A percentile compares a stretch with the other conserved stretches of the same genome.
Evolutionary conservation across 2,329 filamentous ascomycete genomes (phyloP).

Genomic region (Pseudogymnoascus sp.): DNA sequence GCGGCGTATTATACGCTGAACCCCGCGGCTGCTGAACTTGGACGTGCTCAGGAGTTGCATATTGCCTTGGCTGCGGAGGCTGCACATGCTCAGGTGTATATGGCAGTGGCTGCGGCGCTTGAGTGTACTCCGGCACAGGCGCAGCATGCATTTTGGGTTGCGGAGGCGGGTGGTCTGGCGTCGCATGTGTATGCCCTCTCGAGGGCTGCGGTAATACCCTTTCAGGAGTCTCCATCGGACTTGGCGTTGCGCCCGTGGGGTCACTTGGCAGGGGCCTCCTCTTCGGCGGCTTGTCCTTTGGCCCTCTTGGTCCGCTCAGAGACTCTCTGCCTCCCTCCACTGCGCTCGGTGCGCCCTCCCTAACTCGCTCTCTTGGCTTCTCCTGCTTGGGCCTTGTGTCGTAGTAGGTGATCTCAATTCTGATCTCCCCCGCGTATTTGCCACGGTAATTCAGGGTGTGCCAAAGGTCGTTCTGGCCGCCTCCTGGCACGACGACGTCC

Average conservation of each 20-base stretch:
- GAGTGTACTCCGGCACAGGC: not conserved
- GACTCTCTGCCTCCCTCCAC: conserved; percentile 29
- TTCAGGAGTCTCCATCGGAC: conserved; percentile 22
- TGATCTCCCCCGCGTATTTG: conserved; percentile 91
- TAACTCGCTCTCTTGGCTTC: conserved; percentile 49
- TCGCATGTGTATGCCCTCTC: not conserved
- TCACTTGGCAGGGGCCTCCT: conserved; percentile 76
- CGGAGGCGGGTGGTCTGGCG: not conserved
- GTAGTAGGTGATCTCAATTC: conserved; percentile 94
- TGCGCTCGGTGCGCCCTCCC: conserved; percentile 23
- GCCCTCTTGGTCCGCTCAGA: conserved; percentile 32
- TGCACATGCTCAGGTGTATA: not conserved
- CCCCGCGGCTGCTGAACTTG: conserved; percentile 34
- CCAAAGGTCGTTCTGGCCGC: conserved; percentile 92
- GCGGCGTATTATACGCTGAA: conserved; percentile 33
- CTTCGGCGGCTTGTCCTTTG: conserved; percentile 59
- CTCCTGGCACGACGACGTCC: conserved; percentile 72
- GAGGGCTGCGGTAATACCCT: not conserved
- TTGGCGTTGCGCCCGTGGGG: conserved; percentile 46
- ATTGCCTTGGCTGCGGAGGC: conserved; percentile 22
- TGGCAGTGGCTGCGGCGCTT: not conserved
- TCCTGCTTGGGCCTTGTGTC: conserved; percentile 78
- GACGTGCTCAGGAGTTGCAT: conserved; percentile 34
- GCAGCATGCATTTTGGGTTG: not conserved
- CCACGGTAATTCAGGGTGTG: conserved; percentile 79